Percentiles rank a stretch among this genome's conserved stretches.
These are phyloP conservation scores for Chaetoscypha palmicola DNA, from an alignment of 2,329 filamentous ascomycete species.

Conservation along the genomic window DNA sequence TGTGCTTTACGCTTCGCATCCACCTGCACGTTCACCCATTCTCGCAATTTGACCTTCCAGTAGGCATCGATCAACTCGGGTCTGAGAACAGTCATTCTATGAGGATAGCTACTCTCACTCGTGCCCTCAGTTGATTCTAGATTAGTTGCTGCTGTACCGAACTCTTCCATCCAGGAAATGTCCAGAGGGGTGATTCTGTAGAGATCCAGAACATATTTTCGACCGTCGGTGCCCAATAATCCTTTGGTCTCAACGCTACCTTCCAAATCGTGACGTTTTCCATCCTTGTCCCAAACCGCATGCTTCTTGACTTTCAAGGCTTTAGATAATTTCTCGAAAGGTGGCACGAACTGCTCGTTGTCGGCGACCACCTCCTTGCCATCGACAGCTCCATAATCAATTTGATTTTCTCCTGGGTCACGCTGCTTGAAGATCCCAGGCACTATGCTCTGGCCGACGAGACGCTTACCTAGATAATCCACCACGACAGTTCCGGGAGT, in stretches of 20 bases:
- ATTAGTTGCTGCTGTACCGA: slow-evolving; percentile 40
- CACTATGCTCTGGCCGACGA: slow-evolving; percentile 96
- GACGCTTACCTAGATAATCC: slow-evolving; percentile 93
- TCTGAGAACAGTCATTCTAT: slow-evolving; percentile 91
- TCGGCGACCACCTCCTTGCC: slow-evolving; percentile 92
- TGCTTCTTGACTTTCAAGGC: slow-evolving; percentile 89
- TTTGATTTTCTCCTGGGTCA: slow-evolving; percentile 95
- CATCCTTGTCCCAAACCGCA: slow-evolving; percentile 95
- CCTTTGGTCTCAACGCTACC: slow-evolving; percentile 97
- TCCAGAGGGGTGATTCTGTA: slow-evolving; percentile 93
- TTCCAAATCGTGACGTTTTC: slow-evolving; percentile 82
- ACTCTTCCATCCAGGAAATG: slow-evolving; percentile 81
- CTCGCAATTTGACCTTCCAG: slow-evolving; percentile 76
- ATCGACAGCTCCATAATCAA: slow-evolving; percentile 96
- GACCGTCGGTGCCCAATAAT: slow-evolving; percentile 88
- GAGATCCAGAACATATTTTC: slow-evolving; percentile 95
- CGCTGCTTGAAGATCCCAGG: slow-evolving; percentile 99
- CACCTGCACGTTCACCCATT: slow-evolving; percentile 78
- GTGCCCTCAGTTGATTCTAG: slow-evolving; percentile 29
- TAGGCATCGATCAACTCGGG: slow-evolving; percentile 85
- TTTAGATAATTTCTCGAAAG: slow-evolving; percentile 88
- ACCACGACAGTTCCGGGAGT: slow-evolving; percentile 94
- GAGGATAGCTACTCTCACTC: slow-evolving; percentile 57
- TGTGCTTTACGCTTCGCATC: slow-evolving; percentile 49
- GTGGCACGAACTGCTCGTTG: slow-evolving; percentile 74